A percentile compares a stretch with the other conserved stretches of the same genome.
phyloP scores from a whole-genome alignment of 805 yeast species.

The Kuraishia hungarica region DNA sequence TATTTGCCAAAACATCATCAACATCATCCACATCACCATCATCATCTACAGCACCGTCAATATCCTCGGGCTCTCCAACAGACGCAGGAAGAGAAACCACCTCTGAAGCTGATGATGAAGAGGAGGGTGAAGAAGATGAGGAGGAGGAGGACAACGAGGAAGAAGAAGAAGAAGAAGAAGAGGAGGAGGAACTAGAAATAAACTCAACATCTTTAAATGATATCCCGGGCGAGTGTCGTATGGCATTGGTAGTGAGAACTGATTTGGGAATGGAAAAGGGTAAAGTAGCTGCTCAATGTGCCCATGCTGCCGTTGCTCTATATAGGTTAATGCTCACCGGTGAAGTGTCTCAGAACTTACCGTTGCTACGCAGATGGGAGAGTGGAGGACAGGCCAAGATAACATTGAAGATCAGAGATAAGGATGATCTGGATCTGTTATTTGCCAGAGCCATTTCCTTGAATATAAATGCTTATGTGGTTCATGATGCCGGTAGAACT shows the following conservation, averaged over 20 bases:
- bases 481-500: constrained; percentile 96
- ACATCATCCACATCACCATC: too few relatives aligned
- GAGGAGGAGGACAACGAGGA: constrained; percentile 26
- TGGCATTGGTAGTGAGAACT: constrained; percentile 83
- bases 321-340: constrained; percentile 59
- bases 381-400: constrained; percentile 88
- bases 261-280: constrained; percentile 93
- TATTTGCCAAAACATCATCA: neutral
- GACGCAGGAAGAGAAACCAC: constrained; percentile 9
- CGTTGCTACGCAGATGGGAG: constrained; percentile 68
- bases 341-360: constrained; percentile 49
- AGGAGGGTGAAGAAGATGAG: constrained; percentile 8
- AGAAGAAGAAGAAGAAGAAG: constrained; percentile 32
- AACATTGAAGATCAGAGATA: constrained; percentile 63
- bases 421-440: constrained; percentile 66
- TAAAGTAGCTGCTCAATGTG: constrained; percentile 94
- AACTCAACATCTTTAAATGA: constrained; percentile 54
- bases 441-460: constrained; percentile 75
- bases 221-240: constrained; percentile 70
- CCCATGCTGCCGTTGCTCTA: constrained; percentile 93
- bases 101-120: constrained; percentile 4
- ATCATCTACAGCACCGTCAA: constrained; percentile 8
- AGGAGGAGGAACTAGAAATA: constrained; percentile 48
- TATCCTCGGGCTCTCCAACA: constrained; percentile 14
- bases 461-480: constrained; percentile 70